Conservation (phyloP, 2,329 filamentous ascomycete species). For the Phialocephala subalpina region DNA sequence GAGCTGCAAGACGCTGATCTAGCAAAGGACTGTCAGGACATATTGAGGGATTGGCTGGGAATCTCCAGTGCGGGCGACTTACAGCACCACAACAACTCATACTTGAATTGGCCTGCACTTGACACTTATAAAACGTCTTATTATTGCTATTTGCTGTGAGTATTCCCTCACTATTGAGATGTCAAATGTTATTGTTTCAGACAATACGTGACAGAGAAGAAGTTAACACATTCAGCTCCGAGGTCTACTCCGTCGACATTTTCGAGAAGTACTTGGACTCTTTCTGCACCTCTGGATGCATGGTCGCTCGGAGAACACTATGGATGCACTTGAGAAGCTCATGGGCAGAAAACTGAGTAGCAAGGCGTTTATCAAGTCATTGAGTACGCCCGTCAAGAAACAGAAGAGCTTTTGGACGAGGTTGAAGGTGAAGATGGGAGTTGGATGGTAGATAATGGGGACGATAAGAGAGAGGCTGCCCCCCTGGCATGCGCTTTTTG, state of each 20-base stretch:
- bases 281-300: background rate
- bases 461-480: no score
- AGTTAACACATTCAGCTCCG: background rate
- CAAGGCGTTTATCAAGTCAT: background rate
- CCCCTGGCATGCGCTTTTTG: no score
- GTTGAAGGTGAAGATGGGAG: background rate
- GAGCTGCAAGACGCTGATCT: background rate
- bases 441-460: no score
- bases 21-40: background rate
- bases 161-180: background rate
- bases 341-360: conserved; percentile 4
- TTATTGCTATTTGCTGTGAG: conserved; percentile 16
- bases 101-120: background rate
- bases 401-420: conserved; percentile 10
- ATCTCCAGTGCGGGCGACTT: background rate
- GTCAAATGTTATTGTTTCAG: no score
- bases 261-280: background rate
- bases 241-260: conserved; percentile 4
- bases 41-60: conserved; percentile 7
- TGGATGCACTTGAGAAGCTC: conserved; percentile 9
- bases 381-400: background rate
- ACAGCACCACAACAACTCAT: conserved; percentile 1
- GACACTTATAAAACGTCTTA: background rate
- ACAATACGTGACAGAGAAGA: background rate
- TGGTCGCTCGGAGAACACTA: background rate